Base-by-base conservation (phyloP, 805 yeast species). In the Starmerella apicola region DNA sequence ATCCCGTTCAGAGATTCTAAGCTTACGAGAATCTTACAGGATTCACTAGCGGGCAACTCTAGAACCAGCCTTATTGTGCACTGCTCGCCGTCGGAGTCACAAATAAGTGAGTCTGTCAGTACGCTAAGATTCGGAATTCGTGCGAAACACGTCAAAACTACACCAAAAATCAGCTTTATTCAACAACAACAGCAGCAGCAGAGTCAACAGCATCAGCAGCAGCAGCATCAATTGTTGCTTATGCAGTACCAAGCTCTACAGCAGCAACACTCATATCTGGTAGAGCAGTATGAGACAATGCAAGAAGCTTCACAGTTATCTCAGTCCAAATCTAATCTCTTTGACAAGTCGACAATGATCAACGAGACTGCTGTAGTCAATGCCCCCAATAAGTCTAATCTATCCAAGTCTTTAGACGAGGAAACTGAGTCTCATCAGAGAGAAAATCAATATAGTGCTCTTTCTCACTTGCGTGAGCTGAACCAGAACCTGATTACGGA, bases 11-110 rank as follows among this genome's bases (percentile, higher is more conserved):
- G 86, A 41, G 88, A 81, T 51, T 79, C 93, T 2, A 79, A 79
- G 50, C 65, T 83, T 37, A 81, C 94, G 0, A 65, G 88, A 45
- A 74, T 84, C 12, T 59, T 83, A 25, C 86, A 80, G 54, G 85
- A 80, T 49, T 75, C 88, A 0, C 60, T 83, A 18, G 91, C 93
- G 5, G 94, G 94, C 1, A 82, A 83, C 56, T 75, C 86, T 3
- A 65, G 84, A 37, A 84, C 93, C 0, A 70, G 81, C 2, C 62
- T 83, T 35, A 72, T 84, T 15, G 67, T 82, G 30, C 78, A 78
- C 48, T 80, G 91, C 46, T 80, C 91, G 0, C 79, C 83, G 0
- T 65, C 78, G 0, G 52, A 62, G 3, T 54, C 58, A 24, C 72
- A 81, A 49, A 74, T 67, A 37, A 56, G 60, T 15, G 91, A 81